These are phyloP conservation scores for Saccharomyces kudriavzevii DNA, from an alignment of 805 yeast species.

Conservation along the genomic window DNA sequence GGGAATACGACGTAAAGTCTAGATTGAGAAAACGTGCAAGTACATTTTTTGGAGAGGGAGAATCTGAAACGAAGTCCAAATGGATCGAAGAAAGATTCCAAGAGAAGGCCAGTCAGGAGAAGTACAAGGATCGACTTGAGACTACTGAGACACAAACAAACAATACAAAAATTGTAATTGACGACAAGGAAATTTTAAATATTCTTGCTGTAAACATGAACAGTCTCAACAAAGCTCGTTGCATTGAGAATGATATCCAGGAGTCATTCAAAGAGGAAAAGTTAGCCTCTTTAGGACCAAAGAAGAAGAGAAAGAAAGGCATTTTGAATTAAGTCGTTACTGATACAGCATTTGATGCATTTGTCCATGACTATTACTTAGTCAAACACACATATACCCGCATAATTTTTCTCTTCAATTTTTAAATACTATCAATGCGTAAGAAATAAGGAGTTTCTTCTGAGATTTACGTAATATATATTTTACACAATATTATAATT, in stretches of 20 bases:
- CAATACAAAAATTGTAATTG: constrained; percentile 8
- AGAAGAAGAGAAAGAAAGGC: neutral
- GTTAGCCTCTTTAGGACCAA: constrained; percentile 2
- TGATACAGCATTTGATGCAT: neutral
- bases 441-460: neutral
- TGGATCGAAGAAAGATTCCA: constrained; percentile 77
- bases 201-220: constrained; percentile 23
- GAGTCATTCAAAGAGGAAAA: constrained; percentile 14
- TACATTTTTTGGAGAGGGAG: constrained; percentile 53
- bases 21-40: constrained; percentile 70
- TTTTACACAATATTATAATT: neutral
- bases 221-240: constrained; percentile 24
- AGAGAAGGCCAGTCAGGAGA: constrained; percentile 34
- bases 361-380: neutral
- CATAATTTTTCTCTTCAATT: neutral
- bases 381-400: neutral
- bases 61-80: constrained; percentile 43
- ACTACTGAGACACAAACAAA: constrained; percentile 4
- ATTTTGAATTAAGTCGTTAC: neutral
- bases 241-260: constrained; percentile 16
- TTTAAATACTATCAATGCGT: no score
- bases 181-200: constrained; percentile 25
- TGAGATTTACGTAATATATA: no score
- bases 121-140: constrained; percentile 14
- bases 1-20: constrained; percentile 78